Evolutionary conservation across 2,329 filamentous ascomycete genomes (phyloP), one percentile per base, ranked within the genome.

Genomic region (Helotiales sp.): DNA sequence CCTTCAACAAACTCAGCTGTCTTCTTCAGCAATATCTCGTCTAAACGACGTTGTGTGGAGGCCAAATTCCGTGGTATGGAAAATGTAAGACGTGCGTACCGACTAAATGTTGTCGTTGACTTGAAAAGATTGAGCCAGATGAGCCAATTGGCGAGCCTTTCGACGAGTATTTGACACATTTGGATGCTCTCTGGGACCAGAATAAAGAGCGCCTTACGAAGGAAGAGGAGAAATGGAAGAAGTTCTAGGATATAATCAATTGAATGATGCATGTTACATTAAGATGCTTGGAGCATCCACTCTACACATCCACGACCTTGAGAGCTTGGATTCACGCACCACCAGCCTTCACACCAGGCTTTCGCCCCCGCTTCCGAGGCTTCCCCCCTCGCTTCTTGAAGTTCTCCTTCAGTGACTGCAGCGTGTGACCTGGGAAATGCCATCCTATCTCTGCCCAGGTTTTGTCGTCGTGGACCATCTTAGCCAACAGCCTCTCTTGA

Each of bases 391-490:
- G n/a, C n/a, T n/a, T n/a, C n/a, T n/a, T n/a, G n/a, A n/a, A n/a
- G n/a, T n/a, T n/a, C 61, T 64, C 50, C 47, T 67, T 68, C 34
- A 68, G 37, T 65, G 52, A 65, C 59, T 4, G 58, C 26, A 65
- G 66, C 52, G 40, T 54, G 32, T 65, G 32, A 50, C 59, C 61
- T 59, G 50, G 63, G 50, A 68, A 68, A 26, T 57, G 54, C 55
- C 32, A 30, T 57, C 55, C 65, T 67, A 67, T 67, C 61, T 60
- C 61, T 64, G 54, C 30, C 65, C 55, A 67, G 65, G 61, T 67
- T 54, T 64, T 61, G 61, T 67, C 61, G 43, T 69, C 54, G 22
- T 61, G 28, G 58, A 69, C 63, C 63, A 69, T 66, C 63, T 61
- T 60, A 45, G 66, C 58, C 32, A 69, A 65, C 45, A 65, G 59